These are phyloP conservation scores for Hibiscus trionum DNA, from an alignment of 345 rosid species.

Conservation along the genomic window DNA sequence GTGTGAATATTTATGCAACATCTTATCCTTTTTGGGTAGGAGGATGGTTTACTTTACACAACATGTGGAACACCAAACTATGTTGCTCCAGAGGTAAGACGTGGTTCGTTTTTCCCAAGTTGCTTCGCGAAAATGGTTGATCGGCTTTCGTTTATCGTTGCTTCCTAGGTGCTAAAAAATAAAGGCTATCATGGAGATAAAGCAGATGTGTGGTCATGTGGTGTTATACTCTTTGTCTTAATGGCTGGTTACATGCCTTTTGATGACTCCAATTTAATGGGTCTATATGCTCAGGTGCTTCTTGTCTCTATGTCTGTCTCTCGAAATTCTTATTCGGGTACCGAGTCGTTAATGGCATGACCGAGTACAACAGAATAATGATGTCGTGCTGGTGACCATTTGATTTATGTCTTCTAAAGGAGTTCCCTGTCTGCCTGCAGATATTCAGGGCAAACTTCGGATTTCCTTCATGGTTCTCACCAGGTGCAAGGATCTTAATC, in stretches of 20 bases:
- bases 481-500: slow-evolving; percentile 88
- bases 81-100: slow-evolving; percentile 93
- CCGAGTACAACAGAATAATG: neutral
- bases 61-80: slow-evolving; percentile 99
- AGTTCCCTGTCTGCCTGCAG: slow-evolving; percentile 35
- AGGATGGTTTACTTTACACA: slow-evolving; percentile 96
- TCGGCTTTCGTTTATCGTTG: neutral
- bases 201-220: slow-evolving; percentile 99
- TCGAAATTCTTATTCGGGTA: neutral
- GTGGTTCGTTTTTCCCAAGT: too few species aligned
- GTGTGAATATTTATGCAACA: neutral
- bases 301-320: neutral
- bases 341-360: too few species aligned
- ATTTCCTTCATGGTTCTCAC: slow-evolving; percentile 92
- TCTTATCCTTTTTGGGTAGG: slow-evolving; percentile 36
- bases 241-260: slow-evolving; percentile 99
- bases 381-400: neutral
- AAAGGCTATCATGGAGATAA: slow-evolving; percentile 96
- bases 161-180: slow-evolving; percentile 74
- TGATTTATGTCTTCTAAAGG: neutral
- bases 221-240: slow-evolving; percentile 83
- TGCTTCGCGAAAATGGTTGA: too few species aligned
- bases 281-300: slow-evolving; percentile 71
- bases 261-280: slow-evolving; percentile 79
- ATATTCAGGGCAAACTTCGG: slow-evolving; percentile 86